Base-by-base conservation (phyloP, 148 eudicot genomes). In the Vaccinium darrowii region DNA sequence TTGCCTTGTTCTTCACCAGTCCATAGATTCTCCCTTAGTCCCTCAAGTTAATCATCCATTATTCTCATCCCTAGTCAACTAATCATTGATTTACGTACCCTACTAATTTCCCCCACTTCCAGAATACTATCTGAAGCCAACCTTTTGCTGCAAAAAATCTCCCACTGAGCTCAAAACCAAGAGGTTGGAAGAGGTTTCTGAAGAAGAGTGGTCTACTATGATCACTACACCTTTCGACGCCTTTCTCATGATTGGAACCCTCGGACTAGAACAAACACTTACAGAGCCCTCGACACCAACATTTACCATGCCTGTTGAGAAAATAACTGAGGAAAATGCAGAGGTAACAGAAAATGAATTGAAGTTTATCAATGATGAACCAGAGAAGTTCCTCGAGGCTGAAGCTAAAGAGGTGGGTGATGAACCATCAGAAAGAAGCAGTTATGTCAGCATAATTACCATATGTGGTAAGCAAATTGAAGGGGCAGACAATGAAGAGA, bases 221-320 rank as follows among this genome's bases (percentile, higher is more conserved):
- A 85, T 58, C 72, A 57, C 81, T 49, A 87, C 86, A 82, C 84
- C 83, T 71, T 91, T 91, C 84, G 89, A 90, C 19, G 94, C 92
- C 80, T 92, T 94, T 89, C 93, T 94, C 14, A 87, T 92, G 83
- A 94, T 93, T 84, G 98, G 98, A 84, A 94, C 98, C 73, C 90
- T 94, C 21, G 92, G 93, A 78, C n/a, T 84, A 79, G 94, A 88
- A 87, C 89, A 90, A 57, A 80, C 79, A 30, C 81, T 18, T 43
- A n/a, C 91, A 78, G 93, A 91, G 84, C 90, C 93, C 58, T 84
- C 93, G 79, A 93, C 95, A 74, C 94, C 94, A 81, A 90, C 86
- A 74, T 88, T 93, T 81, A 88, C 90, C 21, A 78, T 89, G 56
- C 76, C 92, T 71, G 43, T 15, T 39, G 89, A 90, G 67, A 88